phyloP scores from a whole-genome alignment of 225 moss, liverwort and hornwort species.

The Marchantia polymorpha region DNA sequence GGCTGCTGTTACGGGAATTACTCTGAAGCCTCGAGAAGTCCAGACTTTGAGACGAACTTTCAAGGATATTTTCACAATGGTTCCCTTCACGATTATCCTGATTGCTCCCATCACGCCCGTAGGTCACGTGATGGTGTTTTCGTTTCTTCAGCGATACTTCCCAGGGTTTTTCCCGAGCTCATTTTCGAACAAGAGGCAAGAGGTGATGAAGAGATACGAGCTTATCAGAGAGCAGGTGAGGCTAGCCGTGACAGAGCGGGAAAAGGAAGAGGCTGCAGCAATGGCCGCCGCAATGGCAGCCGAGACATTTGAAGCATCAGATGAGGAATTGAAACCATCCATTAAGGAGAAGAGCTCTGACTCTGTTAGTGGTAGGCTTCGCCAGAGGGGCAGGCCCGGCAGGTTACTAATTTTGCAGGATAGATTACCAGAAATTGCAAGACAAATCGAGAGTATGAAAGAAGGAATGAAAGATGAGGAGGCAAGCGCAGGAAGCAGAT shows the following conservation, averaged over 20 bases:
- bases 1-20: slow-evolving; percentile 50
- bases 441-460: slow-evolving; percentile 45
- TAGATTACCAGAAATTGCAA: slow-evolving; percentile 50
- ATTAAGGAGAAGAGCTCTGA: slow-evolving; percentile 5
- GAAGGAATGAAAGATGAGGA: slow-evolving; percentile 48
- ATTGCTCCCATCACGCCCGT: slow-evolving; percentile 52
- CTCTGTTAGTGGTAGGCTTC: slow-evolving; percentile 21
- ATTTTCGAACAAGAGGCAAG: slow-evolving; percentile 50
- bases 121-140: slow-evolving; percentile 57
- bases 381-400: slow-evolving; percentile 43
- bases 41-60: slow-evolving; percentile 49
- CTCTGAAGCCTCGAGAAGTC: slow-evolving; percentile 52
- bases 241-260: slow-evolving; percentile 47
- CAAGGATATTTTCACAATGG: slow-evolving; percentile 48
- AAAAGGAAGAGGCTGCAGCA: slow-evolving; percentile 53
- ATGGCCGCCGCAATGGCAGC: slow-evolving; percentile 47
- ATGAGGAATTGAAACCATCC: slow-evolving; percentile 38
- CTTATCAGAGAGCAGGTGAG: slow-evolving; percentile 49
- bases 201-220: slow-evolving; percentile 57
- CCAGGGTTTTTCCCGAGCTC: slow-evolving; percentile 56
- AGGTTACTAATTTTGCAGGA: slow-evolving; percentile 53
- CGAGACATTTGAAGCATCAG: slow-evolving; percentile 52
- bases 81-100: slow-evolving; percentile 54
- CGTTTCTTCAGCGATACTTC: slow-evolving; percentile 56
- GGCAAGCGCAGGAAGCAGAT: slow-evolving; percentile 30